phyloP scores from a whole-genome alignment of 345 rosid species.

The Citrus cavaleriei region DNA sequence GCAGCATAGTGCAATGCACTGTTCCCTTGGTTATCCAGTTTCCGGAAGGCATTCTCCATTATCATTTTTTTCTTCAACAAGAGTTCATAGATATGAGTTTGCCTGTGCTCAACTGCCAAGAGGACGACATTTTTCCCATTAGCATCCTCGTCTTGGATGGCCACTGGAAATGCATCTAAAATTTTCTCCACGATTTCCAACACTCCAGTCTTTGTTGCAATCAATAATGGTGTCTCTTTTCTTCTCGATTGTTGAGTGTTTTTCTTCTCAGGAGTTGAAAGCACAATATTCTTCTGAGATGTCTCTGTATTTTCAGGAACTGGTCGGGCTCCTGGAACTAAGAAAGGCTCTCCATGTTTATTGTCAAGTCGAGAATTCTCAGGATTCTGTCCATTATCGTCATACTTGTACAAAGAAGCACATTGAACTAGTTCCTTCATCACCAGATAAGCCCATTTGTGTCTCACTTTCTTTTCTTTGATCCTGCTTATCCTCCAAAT shows the following conservation, averaged over 20 bases:
- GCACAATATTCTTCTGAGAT: neutral
- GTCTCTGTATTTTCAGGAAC: neutral
- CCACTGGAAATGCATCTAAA: constrained; percentile 11
- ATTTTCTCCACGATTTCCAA: constrained; percentile 13
- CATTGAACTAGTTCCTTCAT: constrained; percentile 1
- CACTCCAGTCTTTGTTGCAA: constrained; percentile 16
- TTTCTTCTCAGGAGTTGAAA: neutral
- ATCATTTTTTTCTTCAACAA: neutral
- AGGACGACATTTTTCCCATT: constrained; percentile 10
- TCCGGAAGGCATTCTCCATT: constrained; percentile 8
- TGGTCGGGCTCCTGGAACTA: neutral
- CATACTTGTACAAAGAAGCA: constrained; percentile 5
- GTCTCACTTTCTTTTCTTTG: constrained; percentile 4
- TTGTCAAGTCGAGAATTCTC: neutral
- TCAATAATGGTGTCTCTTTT: constrained; percentile 9
- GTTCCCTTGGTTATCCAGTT: constrained; percentile 18
- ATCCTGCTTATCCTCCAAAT: neutral
- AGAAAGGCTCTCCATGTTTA: neutral
- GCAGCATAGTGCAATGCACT: constrained; percentile 26
- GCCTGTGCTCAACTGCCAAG: constrained; percentile 25
- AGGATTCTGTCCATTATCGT: neutral
- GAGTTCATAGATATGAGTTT: constrained; percentile 2
- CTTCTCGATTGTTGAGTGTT: neutral
- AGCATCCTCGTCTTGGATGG: constrained; percentile 11
- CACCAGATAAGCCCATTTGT: constrained; percentile 6